A percentile compares a stretch with the other conserved stretches of the same genome.
These are phyloP conservation scores for Candida stauntonica DNA, from an alignment of 805 yeast genomes.

Conservation along the genomic window DNA sequence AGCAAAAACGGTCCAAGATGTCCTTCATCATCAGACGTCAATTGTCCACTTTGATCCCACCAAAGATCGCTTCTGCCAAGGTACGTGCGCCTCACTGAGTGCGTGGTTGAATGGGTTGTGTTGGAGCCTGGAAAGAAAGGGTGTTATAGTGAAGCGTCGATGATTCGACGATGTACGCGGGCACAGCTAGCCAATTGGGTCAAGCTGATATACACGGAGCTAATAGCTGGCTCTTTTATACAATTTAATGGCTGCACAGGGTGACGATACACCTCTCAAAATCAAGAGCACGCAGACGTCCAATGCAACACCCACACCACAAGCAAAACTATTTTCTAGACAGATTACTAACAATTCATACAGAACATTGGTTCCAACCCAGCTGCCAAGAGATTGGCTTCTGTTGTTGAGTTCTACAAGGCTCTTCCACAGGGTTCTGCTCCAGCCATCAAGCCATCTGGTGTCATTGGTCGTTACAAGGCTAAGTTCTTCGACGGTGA, in stretches of 20 bases:
- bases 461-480: constrained; percentile 72
- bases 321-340: not conserved
- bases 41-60: constrained; percentile 94
- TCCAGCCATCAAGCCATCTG: constrained; percentile 63
- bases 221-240: no score
- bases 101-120: not conserved
- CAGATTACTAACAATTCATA: constrained; percentile 21
- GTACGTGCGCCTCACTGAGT: constrained; percentile 48
- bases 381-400: constrained; percentile 93
- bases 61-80: constrained; percentile 95
- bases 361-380: constrained; percentile 93
- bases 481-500: constrained; percentile 83
- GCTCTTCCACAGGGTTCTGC: constrained; percentile 93
- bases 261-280: no score
- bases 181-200: no score
- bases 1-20: constrained; percentile 39
- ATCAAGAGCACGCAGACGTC: not conserved
- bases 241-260: no score
- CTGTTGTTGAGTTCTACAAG: constrained; percentile 93
- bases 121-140: not conserved
- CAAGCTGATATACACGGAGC: no score
- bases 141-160: not conserved
- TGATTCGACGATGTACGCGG: no score
- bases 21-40: constrained; percentile 88
- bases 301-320: not conserved